Base-by-base conservation (phyloP, 164 flowering plant genomes). In the Nelumbo lutea region DNA sequence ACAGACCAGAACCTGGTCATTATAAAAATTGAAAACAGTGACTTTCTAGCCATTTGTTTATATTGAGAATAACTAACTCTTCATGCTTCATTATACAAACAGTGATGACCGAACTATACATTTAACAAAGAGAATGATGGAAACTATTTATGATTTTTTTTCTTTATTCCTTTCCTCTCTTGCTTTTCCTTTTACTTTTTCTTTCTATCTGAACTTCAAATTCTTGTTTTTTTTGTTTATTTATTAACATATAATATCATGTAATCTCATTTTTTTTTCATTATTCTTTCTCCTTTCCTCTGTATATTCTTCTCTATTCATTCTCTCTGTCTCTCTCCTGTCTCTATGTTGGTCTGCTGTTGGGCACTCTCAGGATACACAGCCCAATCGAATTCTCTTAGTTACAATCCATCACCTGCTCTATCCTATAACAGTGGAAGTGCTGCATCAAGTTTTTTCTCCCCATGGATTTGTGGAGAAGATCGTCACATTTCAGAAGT, bases 401-500 rank as follows among this genome's bases (percentile, higher is more conserved):
- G 93, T 89, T 79, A 88, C 97, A 67, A 85, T 95, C 65, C 99
- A 93, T 82, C 99, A 93, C 83, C 83, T 92, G 97, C 88, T 89
- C 79, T 95, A 95, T 78, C 99, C 98, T 66, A 93, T 93, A 69
- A 92, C 95, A 13, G 98, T 95, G 90, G 99, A 95, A 74, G 99
- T 93, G 87, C 95, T 95, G 82, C 97, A 90, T 83, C 99, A 95
- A 90, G 99, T 95, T 62, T 92, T 92, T 83, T 95, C 96, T 83
- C 96, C 98, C 69, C 87, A 92, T 92, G 99, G 99, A 70, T 86
- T 82, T 82, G 99, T 95, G 77, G 99, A 95, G 90, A 93, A 95
- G 93, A 88, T 95, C 72, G 99, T 95, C 83, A 95, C 99, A 0
- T 95, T 95, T 83, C 98, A 92, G 91, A 95, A 95, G 90, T 89